phyloP scores from a whole-genome alignment of 139 green algal species.

The Astrephomene gubernaculifera region DNA sequence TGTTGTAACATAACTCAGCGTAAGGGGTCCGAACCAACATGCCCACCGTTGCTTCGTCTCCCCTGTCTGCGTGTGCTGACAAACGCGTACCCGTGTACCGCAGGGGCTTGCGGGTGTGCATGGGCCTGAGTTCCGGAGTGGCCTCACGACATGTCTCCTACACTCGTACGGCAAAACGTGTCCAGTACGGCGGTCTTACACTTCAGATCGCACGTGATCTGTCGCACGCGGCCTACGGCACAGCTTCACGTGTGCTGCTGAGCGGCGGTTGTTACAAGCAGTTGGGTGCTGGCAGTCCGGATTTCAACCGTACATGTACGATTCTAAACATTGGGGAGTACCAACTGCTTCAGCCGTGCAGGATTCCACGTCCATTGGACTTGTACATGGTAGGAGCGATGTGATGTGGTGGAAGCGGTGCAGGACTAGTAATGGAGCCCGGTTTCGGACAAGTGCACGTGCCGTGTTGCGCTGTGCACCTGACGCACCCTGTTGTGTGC shows the following conservation, averaged over 20 bases:
- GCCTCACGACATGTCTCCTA: background rate
- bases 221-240: constrained; percentile 6
- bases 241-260: constrained; percentile 2
- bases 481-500: no score
- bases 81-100: no score
- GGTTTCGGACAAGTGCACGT: no score
- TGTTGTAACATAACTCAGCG: no score
- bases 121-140: constrained; percentile 14
- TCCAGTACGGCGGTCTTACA: constrained; percentile 14
- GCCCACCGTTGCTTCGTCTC: no score
- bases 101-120: constrained; percentile 38
- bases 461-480: no score
- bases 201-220: background rate
- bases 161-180: background rate
- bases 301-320: background rate
- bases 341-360: background rate
- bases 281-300: background rate
- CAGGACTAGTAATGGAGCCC: no score
- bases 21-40: no score
- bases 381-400: constrained; percentile 45
- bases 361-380: background rate
- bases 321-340: constrained; percentile 37
- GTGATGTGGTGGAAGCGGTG: no score
- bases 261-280: constrained; percentile 33
- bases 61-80: no score